phyloP scores from a whole-genome alignment of 352 stramenopile genomes.

The Globisporangium iwayamae region DNA sequence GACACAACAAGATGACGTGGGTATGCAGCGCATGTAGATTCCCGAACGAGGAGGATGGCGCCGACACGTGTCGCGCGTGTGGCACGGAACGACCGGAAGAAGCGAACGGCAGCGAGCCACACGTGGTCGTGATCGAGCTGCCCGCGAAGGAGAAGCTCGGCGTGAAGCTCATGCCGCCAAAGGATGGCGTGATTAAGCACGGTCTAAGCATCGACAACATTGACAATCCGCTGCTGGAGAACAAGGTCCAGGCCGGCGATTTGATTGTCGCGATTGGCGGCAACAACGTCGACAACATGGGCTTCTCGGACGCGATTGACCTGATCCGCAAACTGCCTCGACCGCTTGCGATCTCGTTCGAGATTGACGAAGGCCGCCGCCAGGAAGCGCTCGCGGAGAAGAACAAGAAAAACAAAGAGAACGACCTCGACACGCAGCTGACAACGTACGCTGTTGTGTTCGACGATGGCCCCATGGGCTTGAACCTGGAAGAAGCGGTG shows the following conservation, averaged over 20 bases:
- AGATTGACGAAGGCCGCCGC: slow-evolving; percentile 65
- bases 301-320: slow-evolving; percentile 81
- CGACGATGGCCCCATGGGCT: slow-evolving; percentile 76
- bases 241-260: slow-evolving; percentile 79
- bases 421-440: slow-evolving; percentile 69
- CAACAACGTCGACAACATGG: slow-evolving; percentile 69
- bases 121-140: slow-evolving; percentile 76
- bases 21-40: slow-evolving; percentile 62
- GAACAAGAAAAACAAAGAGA: slow-evolving; percentile 43
- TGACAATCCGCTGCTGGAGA: slow-evolving; percentile 79
- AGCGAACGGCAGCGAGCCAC: slow-evolving; percentile 13
- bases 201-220: slow-evolving; percentile 86
- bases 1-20: slow-evolving; percentile 44
- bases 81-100: slow-evolving; percentile 41
- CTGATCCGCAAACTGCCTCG: slow-evolving; percentile 80
- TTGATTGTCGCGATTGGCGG: slow-evolving; percentile 84
- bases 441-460: slow-evolving; percentile 86
- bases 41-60: slow-evolving; percentile 52
- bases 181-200: slow-evolving; percentile 76
- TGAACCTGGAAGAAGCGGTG: slow-evolving; percentile 83
- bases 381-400: slow-evolving; percentile 59
- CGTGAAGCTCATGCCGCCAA: slow-evolving; percentile 83
- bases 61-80: slow-evolving; percentile 60
- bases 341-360: slow-evolving; percentile 77
- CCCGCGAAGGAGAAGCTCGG: slow-evolving; percentile 83